Conservation (phyloP, 2,329 filamentous ascomycete genomes). For the Aspergillus sp. region DNA sequence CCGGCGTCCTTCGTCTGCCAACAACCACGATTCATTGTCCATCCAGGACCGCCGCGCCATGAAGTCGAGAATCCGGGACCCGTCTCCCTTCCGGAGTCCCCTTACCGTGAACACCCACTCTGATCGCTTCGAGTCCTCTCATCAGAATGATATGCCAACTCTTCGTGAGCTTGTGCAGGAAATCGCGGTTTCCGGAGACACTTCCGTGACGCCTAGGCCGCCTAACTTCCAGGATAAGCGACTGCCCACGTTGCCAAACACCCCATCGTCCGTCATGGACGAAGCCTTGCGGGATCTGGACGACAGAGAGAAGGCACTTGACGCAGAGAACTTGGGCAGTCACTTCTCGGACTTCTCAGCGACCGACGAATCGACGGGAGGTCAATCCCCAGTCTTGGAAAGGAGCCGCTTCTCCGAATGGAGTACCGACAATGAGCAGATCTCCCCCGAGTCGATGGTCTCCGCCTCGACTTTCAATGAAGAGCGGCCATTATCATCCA, state of each 20-base stretch:
- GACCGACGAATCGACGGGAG: slow-evolving; percentile 23
- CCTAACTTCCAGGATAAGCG: slow-evolving; percentile 31
- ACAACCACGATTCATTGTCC: slow-evolving; percentile 15
- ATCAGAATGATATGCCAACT: neutral
- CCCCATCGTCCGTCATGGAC: slow-evolving; percentile 40
- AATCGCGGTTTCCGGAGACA: slow-evolving; percentile 10
- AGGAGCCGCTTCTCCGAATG: slow-evolving; percentile 36
- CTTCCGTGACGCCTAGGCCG: slow-evolving; percentile 18
- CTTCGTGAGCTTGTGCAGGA: slow-evolving; percentile 10
- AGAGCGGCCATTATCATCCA: slow-evolving; percentile 10
- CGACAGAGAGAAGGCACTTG: slow-evolving; percentile 23
- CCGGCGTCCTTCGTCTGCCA: slow-evolving; percentile 11
- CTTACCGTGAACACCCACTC: slow-evolving; percentile 22
- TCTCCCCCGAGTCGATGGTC: slow-evolving; percentile 31
- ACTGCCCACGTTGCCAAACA: slow-evolving; percentile 41
- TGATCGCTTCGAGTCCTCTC: neutral
- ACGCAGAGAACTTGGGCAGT: slow-evolving; percentile 30
- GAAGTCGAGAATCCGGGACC: slow-evolving; percentile 21
- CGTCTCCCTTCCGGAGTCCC: slow-evolving; percentile 19
- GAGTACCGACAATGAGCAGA: slow-evolving; percentile 32
- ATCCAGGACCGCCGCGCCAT: slow-evolving; percentile 34
- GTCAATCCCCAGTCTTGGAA: slow-evolving; percentile 21
- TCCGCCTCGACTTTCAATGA: slow-evolving; percentile 29
- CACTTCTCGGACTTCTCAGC: slow-evolving; percentile 38
- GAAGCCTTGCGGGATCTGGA: slow-evolving; percentile 33